Conservation (phyloP, 2,329 filamentous ascomycete genomes). For the Trichoderma sp. region DNA sequence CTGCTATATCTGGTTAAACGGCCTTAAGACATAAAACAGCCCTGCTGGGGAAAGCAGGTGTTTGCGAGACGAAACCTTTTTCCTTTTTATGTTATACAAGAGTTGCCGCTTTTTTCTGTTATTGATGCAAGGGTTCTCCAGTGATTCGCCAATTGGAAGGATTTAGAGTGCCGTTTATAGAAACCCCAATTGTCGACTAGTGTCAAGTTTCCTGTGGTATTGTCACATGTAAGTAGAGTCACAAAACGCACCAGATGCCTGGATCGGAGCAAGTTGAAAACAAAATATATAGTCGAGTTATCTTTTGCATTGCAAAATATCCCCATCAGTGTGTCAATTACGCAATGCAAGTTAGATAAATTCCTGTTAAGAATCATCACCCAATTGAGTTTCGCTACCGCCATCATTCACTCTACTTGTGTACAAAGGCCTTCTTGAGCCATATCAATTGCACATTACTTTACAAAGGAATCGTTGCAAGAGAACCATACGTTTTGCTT, state of each 20-base stretch:
- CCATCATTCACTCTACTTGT: no score
- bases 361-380: no score
- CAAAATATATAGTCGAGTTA: neutral
- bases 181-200: neutral
- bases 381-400: no score
- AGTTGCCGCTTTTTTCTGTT: neutral
- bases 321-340: no score
- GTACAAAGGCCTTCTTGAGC: no score
- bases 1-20: neutral
- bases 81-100: neutral
- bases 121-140: neutral
- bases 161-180: neutral
- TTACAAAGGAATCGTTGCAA: neutral
- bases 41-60: no score
- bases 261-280: neutral
- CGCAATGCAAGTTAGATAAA: fast-evolving
- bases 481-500: neutral
- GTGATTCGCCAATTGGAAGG: neutral
- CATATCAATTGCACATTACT: neutral
- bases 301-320: neutral
- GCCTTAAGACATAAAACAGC: no score
- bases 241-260: neutral
- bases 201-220: neutral
- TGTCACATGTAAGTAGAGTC: neutral
- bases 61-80: neutral